These are phyloP conservation scores for Jamesozyma piceae DNA, from an alignment of 805 yeast species.

Conservation along the genomic window DNA sequence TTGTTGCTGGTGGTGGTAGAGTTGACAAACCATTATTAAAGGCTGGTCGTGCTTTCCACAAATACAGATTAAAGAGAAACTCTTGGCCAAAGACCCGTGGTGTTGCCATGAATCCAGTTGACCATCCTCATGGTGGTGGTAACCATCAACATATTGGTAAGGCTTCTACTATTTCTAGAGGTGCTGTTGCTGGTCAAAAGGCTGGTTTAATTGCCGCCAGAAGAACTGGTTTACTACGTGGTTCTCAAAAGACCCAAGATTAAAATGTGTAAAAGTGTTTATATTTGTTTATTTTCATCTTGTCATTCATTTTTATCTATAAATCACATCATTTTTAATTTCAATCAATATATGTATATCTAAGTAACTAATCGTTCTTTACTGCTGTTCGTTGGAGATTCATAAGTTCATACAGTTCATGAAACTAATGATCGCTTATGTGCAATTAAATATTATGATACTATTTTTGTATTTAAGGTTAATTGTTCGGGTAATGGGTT, in stretches of 20 bases:
- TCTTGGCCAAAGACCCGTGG: conserved; percentile 99
- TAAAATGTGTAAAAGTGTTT: conserved; percentile 33
- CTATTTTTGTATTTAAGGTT: background rate
- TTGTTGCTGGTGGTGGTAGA: conserved; percentile 99
- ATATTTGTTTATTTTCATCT: conserved; percentile 6
- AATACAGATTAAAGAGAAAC: conserved; percentile 98
- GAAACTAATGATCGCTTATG: too few species aligned
- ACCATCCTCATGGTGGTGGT: conserved; percentile 99
- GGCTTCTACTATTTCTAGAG: conserved; percentile 98
- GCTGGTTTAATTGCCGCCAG: conserved; percentile 99
- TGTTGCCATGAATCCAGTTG: conserved; percentile 99
- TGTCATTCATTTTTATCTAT: conserved; percentile 3
- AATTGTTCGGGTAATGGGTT: background rate
- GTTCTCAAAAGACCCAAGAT: conserved; percentile 91
- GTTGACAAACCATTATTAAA: conserved; percentile 98
- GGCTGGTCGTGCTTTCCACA: conserved; percentile 99
- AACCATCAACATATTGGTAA: conserved; percentile 99
- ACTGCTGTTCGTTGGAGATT: too few species aligned
- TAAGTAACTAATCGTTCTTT: background rate
- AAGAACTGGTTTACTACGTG: conserved; percentile 99
- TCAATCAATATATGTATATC: background rate
- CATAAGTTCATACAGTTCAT: too few species aligned
- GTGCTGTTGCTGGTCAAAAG: conserved; percentile 99
- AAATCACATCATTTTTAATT: background rate
- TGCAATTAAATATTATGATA: too few species aligned